These are phyloP conservation scores for Xylariaceae sp. DNA, from an alignment of 2,329 filamentous ascomycete genomes.

Conservation along the genomic window DNA sequence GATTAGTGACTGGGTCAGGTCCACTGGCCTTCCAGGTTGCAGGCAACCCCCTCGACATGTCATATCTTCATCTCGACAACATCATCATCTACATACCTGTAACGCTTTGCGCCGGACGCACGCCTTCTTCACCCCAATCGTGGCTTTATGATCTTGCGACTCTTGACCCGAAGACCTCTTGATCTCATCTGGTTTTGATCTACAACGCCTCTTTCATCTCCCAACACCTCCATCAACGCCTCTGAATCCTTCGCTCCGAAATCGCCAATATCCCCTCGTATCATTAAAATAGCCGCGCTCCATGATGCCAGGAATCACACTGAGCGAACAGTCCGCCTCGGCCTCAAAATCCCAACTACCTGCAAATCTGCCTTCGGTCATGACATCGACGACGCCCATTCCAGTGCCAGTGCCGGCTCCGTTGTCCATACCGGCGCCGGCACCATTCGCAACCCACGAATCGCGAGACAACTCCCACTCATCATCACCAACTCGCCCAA, in stretches of 20 bases:
- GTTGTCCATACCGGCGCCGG: slow-evolving; percentile 6
- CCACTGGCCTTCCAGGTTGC: not conserved
- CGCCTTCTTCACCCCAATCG: too few species aligned
- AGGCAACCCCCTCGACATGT: not conserved
- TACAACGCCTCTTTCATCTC: not conserved
- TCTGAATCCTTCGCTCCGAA: not conserved
- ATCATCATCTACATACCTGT: not conserved
- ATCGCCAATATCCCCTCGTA: slow-evolving; percentile 3
- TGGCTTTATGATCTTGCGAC: not conserved
- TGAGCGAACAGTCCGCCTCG: slow-evolving; percentile 23
- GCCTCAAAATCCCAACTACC: not conserved
- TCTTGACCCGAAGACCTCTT: not conserved
- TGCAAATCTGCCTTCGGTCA: not conserved
- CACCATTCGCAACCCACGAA: not conserved
- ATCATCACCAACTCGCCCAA: slow-evolving; percentile 45
- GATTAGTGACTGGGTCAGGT: not conserved
- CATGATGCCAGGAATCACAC: slow-evolving; percentile 28
- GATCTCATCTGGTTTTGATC: not conserved
- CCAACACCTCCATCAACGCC: not conserved
- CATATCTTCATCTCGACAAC: slow-evolving; percentile 7
- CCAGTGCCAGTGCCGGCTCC: slow-evolving; percentile 15
- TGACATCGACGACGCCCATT: slow-evolving; percentile 17
- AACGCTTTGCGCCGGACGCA: too few species aligned
- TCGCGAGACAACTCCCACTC: slow-evolving; percentile 27
- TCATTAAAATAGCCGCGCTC: not conserved